Evolutionary conservation across 179 eudicot species (phyloP).

Genomic region (Amaranthus tricolor): DNA sequence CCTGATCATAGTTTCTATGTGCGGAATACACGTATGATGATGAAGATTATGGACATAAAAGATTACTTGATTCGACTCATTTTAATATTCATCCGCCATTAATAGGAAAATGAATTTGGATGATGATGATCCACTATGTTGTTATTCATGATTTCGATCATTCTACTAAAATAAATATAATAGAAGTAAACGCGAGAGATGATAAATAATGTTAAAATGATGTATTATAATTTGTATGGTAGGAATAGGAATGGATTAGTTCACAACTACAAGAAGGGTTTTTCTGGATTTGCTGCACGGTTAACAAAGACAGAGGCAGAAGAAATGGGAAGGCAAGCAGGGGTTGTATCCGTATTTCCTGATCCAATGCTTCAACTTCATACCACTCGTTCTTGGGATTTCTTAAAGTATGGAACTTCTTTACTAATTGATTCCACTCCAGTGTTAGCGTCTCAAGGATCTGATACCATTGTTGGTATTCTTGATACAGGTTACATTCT

Average conservation of each 20-base stretch:
- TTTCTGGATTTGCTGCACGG: slow-evolving; percentile 69
- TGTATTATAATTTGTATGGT: neutral
- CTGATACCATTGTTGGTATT: slow-evolving; percentile 55
- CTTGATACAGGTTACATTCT: slow-evolving; percentile 35
- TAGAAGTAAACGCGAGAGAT: neutral
- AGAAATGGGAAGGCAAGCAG: slow-evolving; percentile 36
- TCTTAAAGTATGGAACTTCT: slow-evolving; percentile 43
- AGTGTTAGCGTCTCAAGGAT: slow-evolving; percentile 15
- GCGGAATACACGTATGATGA: no score
- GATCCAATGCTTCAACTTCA: slow-evolving; percentile 62
- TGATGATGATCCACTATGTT: no score
- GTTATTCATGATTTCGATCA: neutral
- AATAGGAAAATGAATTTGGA: no score
- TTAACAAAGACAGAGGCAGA: slow-evolving; percentile 50
- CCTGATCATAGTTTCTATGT: no score
- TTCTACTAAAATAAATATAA: neutral
- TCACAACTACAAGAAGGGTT: slow-evolving; percentile 53
- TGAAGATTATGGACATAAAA: no score
- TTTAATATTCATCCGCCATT: no score
- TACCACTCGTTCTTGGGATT: slow-evolving; percentile 75
- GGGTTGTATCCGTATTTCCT: slow-evolving; percentile 67
- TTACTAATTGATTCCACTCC: slow-evolving; percentile 21
- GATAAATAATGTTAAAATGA: neutral
- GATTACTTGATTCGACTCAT: no score
- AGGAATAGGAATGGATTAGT: slow-evolving; percentile 50